Base-by-base conservation (phyloP, 2,329 filamentous ascomycete genomes). In the Aspergillus pseudotamarii region DNA sequence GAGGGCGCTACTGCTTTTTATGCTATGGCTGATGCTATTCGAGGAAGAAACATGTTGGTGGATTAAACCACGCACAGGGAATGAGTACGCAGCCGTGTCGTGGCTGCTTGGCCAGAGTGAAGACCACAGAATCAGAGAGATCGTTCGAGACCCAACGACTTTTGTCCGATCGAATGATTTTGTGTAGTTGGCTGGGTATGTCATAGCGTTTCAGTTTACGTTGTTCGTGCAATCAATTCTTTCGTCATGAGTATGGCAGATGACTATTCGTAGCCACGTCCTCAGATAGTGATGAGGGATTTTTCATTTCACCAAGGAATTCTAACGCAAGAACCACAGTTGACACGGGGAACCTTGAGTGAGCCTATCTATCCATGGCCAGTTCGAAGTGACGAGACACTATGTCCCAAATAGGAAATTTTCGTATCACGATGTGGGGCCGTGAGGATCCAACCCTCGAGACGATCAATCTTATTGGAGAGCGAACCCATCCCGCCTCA, bases 11-110 rank as follows among this genome's bases (percentile, higher is more conserved):
- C 43, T 58, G 21, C 30, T 58, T 12, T 50, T 58, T 30, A 50
- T 58, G 41, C n/a, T 58, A 16, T 58, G 57, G 43, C 19, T 58
- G 26, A 45, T 32, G 32, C 12, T 58, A 11, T 43, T 58, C 14
- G 21, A 32, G 4, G 19, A 23, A 8, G 43, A 50, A 21, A 28
- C 19, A 16, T 58, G 26, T 26, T 58, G 57, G 57, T 50, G 57
- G 43, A 46, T 57, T n/a, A 14, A 4, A 10, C 21, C 19, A 10
- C 57, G 43, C 14, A 43, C 57, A 1, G 21, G 55, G 9, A 58
- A 32, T 36, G 57, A 57, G 41, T 57, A 57, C 43, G 19, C 55
- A 26, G 55, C 41, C 16, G 57, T 58, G 19, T 58, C 12, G 11
- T 36, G 57, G 41, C 21, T 48, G 6, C 57, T 50, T 3, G 11